Conservation (phyloP, 208 protist genomes). For the Leishmania guyanensis region DNA sequence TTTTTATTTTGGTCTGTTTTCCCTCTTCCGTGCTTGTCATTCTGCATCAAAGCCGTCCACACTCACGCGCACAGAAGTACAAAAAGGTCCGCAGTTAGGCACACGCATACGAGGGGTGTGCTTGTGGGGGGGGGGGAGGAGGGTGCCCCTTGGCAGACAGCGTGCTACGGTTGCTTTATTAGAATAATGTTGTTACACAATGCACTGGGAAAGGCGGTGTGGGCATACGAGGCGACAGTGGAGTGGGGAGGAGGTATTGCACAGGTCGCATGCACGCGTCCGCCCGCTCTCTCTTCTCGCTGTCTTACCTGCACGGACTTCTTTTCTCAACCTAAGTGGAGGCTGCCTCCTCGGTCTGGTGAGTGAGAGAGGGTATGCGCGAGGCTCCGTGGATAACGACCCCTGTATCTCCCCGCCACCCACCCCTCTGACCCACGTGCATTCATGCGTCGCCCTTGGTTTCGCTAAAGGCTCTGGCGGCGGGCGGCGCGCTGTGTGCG, state of each 20-base stretch:
- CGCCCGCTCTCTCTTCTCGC: neutral
- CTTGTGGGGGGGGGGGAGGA: neutral
- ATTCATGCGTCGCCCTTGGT: neutral
- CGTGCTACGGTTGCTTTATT: neutral
- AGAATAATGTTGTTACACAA: neutral
- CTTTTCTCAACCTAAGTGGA: constrained; percentile 2
- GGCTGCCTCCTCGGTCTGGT: neutral
- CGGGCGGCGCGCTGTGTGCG: neutral
- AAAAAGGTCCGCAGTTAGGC: neutral
- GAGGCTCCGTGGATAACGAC: neutral
- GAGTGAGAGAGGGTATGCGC: neutral
- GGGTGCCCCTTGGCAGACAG: constrained; percentile 2
- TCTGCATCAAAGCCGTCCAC: neutral
- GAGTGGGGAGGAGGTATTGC: neutral
- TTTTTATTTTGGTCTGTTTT: neutral
- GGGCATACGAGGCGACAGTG: neutral
- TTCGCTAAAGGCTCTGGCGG: neutral
- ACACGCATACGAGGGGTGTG: neutral
- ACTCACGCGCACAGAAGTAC: neutral
- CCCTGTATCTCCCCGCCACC: neutral
- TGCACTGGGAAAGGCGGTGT: neutral
- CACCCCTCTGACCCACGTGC: neutral
- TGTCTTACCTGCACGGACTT: neutral
- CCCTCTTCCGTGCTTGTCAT: neutral
- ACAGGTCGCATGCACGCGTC: neutral